Evolutionary conservation across 2,329 filamentous ascomycete genomes (phyloP).

Genomic region (Cladosporium sp.): DNA sequence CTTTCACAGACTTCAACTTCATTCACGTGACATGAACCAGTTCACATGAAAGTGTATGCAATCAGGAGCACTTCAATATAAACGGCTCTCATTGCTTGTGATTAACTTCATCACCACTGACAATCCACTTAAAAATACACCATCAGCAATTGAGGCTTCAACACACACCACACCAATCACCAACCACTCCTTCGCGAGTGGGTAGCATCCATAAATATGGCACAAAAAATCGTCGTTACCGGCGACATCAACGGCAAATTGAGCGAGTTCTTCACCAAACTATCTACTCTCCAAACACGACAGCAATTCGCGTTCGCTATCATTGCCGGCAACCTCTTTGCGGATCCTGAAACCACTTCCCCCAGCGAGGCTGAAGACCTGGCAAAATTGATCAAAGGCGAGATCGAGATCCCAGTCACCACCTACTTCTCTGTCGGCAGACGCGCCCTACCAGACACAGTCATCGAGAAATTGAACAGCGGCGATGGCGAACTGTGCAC

Average conservation of each 20-base stretch:
- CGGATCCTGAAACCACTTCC: constrained; percentile 48
- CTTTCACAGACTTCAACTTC: constrained; percentile 8
- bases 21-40: not conserved
- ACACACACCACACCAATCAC: not conserved
- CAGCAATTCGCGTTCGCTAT: constrained; percentile 87
- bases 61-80: not conserved
- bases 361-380: constrained; percentile 48
- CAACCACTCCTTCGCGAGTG: not conserved
- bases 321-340: constrained; percentile 81
- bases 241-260: constrained; percentile 82
- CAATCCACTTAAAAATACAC: not conserved
- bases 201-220: constrained; percentile 15
- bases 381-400: constrained; percentile 67
- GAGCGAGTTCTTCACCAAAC: constrained; percentile 73
- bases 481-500: constrained; percentile 73
- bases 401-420: constrained; percentile 72
- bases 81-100: not conserved
- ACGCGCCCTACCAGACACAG: constrained; percentile 66
- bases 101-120: not conserved
- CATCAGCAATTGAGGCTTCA: not conserved
- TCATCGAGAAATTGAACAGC: constrained; percentile 73
- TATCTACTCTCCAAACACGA: constrained; percentile 78
- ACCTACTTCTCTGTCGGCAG: constrained; percentile 89
- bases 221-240: constrained; percentile 62
- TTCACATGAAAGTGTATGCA: not conserved